Evolutionary conservation across 1,139 yeast genomes (phyloP), one percentile per base, ranked within the genome.

Genomic region (Magnusiomyces ingens): DNA sequence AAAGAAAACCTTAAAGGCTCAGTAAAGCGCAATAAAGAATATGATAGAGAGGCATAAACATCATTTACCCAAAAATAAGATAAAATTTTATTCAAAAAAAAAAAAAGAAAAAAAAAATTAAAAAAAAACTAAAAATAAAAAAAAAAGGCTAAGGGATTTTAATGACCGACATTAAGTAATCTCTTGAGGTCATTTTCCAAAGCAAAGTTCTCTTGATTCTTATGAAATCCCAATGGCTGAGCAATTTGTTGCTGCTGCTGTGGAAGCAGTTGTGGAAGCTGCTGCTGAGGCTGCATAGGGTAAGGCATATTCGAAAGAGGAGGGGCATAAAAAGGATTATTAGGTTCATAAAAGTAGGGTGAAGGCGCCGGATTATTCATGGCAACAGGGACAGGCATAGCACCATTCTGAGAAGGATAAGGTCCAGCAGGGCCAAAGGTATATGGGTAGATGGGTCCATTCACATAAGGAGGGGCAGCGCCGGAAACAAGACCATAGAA

Each of bases 21-120:
- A 8, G 8, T 26, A 26, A 26, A 26, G 8, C 32, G 32, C 8
- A 5, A 26, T 5, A 26, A 26, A 26, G 8, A 26, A 26, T 8
- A 26, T 26, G 32, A 12, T 4, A 37, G 3, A 17, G 18, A 37
- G 19, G 50, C 42, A 42, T 29, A 35, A 42, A 45, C n/a, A 45
- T n/a, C 41, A n/a, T 3, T 11, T 19, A 41, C 19, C 44, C 15
- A 18, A 15, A 11, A 41, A 41, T 41, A 41, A 41, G 13, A 41
- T 41, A 15, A 19, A 11, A n/a, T 41, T 41, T n/a, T n/a, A 41
- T 15, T n/a, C 15, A 41, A n/a, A 41, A 40, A 41, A n/a, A 41
- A 12, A 11, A 18, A n/a, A 41, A 41, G 36, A 51, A 46, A 48
- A 54, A 50, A 50, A 43, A 48, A 53, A 44, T 43, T 50, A 50